Percentiles rank a stretch among this genome's conserved stretches.
These are phyloP conservation scores for Aeschynomene evenia DNA, from an alignment of 306 rosid genomes.

Conservation along the genomic window DNA sequence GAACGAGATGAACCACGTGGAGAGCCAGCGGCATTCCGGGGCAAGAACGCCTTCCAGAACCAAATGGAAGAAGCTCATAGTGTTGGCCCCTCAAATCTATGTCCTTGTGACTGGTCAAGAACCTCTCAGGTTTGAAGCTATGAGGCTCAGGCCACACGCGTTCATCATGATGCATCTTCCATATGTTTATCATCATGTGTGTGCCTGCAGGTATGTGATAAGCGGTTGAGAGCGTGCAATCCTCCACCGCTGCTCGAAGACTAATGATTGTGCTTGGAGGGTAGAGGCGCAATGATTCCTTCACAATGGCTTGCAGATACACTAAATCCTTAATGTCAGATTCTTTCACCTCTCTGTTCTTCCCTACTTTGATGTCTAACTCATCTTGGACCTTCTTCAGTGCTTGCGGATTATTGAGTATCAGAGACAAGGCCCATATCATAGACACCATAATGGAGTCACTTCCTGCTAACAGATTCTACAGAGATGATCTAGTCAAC, in stretches of 20 bases:
- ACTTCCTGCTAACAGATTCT: constrained; percentile 25
- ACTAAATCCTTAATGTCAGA: background rate
- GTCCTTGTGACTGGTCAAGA: background rate
- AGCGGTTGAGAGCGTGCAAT: background rate
- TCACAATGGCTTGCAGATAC: background rate
- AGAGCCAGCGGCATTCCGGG: constrained; percentile 18
- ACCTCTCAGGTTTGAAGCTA: background rate
- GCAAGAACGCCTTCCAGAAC: background rate
- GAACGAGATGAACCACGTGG: constrained; percentile 17
- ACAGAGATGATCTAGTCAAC: background rate
- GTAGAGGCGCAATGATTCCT: background rate
- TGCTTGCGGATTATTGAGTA: constrained; percentile 25
- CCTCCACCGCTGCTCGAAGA: background rate
- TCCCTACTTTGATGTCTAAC: constrained; percentile 11
- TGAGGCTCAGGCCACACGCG: background rate
- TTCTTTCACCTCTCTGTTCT: background rate
- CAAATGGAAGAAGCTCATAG: background rate
- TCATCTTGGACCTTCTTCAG: constrained; percentile 30
- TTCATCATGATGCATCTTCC: background rate
- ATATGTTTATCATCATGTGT: background rate
- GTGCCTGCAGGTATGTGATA: background rate
- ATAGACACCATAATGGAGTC: background rate
- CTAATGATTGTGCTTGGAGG: background rate
- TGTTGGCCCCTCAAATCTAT: background rate
- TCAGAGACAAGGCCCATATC: constrained; percentile 17